These are phyloP conservation scores for Dioszegia hungarica DNA, from an alignment of 768 basidiomycete species.

Conservation along the genomic window DNA sequence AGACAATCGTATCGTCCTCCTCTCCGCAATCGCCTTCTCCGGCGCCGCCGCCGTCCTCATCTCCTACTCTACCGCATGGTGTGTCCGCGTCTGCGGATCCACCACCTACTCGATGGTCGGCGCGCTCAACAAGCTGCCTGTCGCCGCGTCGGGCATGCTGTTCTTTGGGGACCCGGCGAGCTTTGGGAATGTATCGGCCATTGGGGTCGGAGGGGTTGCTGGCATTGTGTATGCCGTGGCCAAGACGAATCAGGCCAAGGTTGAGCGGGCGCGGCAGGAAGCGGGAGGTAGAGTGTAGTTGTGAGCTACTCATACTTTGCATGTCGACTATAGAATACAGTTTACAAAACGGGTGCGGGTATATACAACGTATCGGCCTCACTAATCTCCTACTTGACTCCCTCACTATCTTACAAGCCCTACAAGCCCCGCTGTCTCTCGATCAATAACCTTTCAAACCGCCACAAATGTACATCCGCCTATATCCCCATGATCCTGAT, in stretches of 20 bases:
- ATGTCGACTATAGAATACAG: too few species aligned
- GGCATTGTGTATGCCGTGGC: conserved; percentile 88
- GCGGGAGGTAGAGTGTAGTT: conserved; percentile 15
- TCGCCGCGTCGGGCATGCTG: conserved; percentile 94
- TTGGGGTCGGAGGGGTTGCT: conserved; percentile 82
- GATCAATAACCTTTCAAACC: too few species aligned
- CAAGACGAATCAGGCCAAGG: conserved; percentile 86
- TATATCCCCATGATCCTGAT: too few species aligned
- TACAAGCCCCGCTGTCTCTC: too few species aligned
- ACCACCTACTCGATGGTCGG: conserved; percentile 72
- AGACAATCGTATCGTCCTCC: conserved; percentile 69
- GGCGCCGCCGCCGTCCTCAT: conserved; percentile 96
- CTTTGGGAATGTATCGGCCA: conserved; percentile 78
- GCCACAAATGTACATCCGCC: too few species aligned
- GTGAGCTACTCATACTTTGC: too few species aligned
- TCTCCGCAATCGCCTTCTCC: conserved; percentile 87
- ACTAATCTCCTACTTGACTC: too few species aligned
- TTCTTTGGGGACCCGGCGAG: conserved; percentile 72
- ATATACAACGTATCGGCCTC: too few species aligned
- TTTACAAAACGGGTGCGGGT: too few species aligned
- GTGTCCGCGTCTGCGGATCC: conserved; percentile 87
- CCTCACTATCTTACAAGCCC: too few species aligned
- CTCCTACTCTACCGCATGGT: conserved; percentile 98
- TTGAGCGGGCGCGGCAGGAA: conserved; percentile 51
- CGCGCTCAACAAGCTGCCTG: conserved; percentile 61